Conservation (phyloP, 805 yeast genomes). For the Diddensiella caesifluorescens region DNA sequence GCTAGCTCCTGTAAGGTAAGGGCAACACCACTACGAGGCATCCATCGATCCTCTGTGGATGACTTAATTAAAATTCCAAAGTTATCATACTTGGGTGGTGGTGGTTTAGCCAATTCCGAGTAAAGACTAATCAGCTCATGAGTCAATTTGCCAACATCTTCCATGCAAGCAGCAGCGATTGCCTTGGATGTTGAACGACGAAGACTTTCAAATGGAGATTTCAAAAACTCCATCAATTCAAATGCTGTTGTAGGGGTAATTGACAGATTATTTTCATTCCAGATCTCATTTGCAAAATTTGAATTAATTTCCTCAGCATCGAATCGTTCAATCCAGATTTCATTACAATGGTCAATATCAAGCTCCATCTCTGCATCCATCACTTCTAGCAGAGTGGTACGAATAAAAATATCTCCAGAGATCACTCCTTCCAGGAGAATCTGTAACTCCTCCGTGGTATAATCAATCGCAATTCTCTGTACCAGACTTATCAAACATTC, state of each 20-base stretch:
- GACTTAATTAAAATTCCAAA: conserved; percentile 70
- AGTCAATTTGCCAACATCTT: conserved; percentile 34
- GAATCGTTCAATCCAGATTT: conserved; percentile 72
- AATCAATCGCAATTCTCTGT: conserved; percentile 65
- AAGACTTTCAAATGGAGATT: conserved; percentile 55
- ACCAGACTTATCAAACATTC: conserved; percentile 76
- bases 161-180: conserved; percentile 49
- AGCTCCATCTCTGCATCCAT: conserved; percentile 71
- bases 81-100: conserved; percentile 70
- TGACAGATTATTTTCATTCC: conserved; percentile 67
- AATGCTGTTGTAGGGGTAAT: conserved; percentile 42
- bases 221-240: conserved; percentile 47
- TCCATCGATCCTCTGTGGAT: conserved; percentile 74
- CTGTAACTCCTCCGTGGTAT: conserved; percentile 50
- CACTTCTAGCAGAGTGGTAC: conserved; percentile 74
- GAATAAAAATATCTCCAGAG: conserved; percentile 63
- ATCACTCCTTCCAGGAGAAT: conserved; percentile 53
- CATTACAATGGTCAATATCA: conserved; percentile 49
- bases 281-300: conserved; percentile 69
- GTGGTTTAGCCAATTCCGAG: conserved; percentile 57
- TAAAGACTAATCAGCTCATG: conserved; percentile 51
- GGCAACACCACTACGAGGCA: conserved; percentile 77
- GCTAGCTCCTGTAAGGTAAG: conserved; percentile 55
- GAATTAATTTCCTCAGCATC: conserved; percentile 62
- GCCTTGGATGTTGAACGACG: conserved; percentile 71